phyloP scores from a whole-genome alignment of 495 filamentous ascomycete species.

The Extremus antarcticus region DNA sequence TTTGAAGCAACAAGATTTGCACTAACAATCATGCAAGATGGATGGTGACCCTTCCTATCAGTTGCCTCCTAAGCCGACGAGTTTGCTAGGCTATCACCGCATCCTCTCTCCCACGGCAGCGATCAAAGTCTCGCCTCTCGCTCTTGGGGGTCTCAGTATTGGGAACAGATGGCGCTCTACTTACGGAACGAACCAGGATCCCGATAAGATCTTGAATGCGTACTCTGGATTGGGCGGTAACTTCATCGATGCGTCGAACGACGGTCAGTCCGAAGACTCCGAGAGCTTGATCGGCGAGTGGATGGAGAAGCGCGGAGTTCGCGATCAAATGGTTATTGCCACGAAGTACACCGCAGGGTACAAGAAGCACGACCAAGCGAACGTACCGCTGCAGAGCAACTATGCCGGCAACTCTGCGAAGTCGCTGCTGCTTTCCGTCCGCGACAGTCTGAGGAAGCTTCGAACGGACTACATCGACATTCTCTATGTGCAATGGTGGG shows the following conservation, averaged over 20 bases:
- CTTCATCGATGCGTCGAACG: conserved; percentile 19
- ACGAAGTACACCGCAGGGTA: conserved; percentile 48
- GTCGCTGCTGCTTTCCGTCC: conserved; percentile 42
- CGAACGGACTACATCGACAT: conserved; percentile 55
- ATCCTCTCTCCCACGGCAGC: conserved; percentile 13
- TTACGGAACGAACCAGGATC: conserved; percentile 10
- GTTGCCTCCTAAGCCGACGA: no score
- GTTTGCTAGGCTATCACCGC: no score
- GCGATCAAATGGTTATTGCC: conserved; percentile 55
- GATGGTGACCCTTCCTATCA: no score
- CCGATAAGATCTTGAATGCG: conserved; percentile 7
- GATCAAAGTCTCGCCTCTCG: conserved; percentile 13
- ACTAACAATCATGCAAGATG: no score
- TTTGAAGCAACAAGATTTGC: no score
- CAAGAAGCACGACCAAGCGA: conserved; percentile 8
- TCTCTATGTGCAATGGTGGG: conserved; percentile 27
- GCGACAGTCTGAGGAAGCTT: conserved; percentile 45
- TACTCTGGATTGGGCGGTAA: conserved; percentile 17
- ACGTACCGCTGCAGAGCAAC: conserved; percentile 39
- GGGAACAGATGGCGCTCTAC: conserved; percentile 3
- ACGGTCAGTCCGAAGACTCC: conserved; percentile 54
- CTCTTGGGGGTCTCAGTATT: conserved; percentile 12
- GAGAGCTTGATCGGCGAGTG: conserved; percentile 67
- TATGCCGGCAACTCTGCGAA: conserved; percentile 43
- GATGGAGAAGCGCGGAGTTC: conserved; percentile 42